Percentiles rank a stretch among this genome's conserved stretches.
Evolutionary conservation across 768 basidiomycete species (phyloP).

Genomic region (Cystobasidium tubakii): DNA sequence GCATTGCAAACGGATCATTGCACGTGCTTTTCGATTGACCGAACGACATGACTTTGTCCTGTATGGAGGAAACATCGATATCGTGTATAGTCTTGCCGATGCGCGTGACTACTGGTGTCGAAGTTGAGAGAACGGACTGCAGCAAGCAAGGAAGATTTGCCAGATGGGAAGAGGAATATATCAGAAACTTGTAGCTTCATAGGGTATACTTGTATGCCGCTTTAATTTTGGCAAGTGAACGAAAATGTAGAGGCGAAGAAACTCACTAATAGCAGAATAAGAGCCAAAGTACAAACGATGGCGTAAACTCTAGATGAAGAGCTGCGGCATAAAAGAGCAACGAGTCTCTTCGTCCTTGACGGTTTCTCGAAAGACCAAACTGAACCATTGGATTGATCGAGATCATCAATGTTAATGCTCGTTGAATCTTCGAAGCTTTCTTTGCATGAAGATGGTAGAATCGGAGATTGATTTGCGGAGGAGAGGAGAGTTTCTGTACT

Average conservation of each 20-base stretch:
- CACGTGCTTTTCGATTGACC: not conserved
- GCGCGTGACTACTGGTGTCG: not conserved
- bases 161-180: too few relatives aligned
- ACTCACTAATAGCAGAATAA: not conserved
- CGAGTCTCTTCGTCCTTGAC: not conserved
- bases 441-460: not conserved
- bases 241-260: not conserved
- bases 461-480: not conserved
- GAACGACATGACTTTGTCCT: not conserved
- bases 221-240: too few relatives aligned
- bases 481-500: not conserved
- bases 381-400: not conserved
- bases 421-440: constrained; percentile 4
- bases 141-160: not conserved
- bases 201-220: too few relatives aligned
- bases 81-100: not conserved
- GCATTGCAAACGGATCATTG: constrained; percentile 15
- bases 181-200: too few relatives aligned
- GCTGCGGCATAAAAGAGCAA: not conserved
- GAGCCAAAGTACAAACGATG: not conserved
- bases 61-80: not conserved
- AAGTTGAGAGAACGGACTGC: not conserved
- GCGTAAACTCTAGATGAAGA: too few relatives aligned
- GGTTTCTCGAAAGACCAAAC: not conserved
- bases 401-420: not conserved